These are phyloP conservation scores for Sclerotinia glacialis DNA, from an alignment of 2,329 filamentous ascomycete species.

Conservation along the genomic window DNA sequence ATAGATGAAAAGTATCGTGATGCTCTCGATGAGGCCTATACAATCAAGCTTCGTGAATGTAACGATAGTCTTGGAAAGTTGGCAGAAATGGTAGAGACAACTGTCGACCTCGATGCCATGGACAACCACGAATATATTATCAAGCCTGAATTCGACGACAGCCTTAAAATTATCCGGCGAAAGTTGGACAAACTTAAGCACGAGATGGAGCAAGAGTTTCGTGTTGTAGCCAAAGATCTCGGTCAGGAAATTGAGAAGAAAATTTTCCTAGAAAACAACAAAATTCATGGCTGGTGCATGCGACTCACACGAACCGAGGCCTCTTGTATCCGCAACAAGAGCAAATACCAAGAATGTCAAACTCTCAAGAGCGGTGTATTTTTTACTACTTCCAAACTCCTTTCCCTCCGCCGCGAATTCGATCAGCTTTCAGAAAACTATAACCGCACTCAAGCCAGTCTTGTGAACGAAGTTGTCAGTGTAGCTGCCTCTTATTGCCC, in stretches of 20 bases:
- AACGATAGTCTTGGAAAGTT: constrained; percentile 79
- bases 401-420: constrained; percentile 80
- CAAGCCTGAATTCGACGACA: constrained; percentile 95
- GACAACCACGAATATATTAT: constrained; percentile 99
- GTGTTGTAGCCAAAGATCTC: constrained; percentile 72
- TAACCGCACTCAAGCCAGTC: constrained; percentile 85
- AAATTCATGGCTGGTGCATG: constrained; percentile 95
- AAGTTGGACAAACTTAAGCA: constrained; percentile 81
- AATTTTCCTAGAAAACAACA: constrained; percentile 94
- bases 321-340: constrained; percentile 88
- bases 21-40: constrained; percentile 83
- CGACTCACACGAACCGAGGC: constrained; percentile 88
- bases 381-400: constrained; percentile 84
- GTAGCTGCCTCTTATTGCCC: constrained; percentile 95
- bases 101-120: constrained; percentile 89
- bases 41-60: constrained; percentile 72
- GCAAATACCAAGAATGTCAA: constrained; percentile 86
- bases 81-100: constrained; percentile 98
- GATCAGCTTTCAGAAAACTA: constrained; percentile 94
- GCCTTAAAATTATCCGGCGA: constrained; percentile 80
- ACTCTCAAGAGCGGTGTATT: constrained; percentile 99
- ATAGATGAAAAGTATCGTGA: constrained; percentile 95
- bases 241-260: constrained; percentile 97
- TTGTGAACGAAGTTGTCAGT: constrained; percentile 88
- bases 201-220: constrained; percentile 82